phyloP scores from a whole-genome alignment of 768 basidiomycete species.

The Lactarius sp. region DNA sequence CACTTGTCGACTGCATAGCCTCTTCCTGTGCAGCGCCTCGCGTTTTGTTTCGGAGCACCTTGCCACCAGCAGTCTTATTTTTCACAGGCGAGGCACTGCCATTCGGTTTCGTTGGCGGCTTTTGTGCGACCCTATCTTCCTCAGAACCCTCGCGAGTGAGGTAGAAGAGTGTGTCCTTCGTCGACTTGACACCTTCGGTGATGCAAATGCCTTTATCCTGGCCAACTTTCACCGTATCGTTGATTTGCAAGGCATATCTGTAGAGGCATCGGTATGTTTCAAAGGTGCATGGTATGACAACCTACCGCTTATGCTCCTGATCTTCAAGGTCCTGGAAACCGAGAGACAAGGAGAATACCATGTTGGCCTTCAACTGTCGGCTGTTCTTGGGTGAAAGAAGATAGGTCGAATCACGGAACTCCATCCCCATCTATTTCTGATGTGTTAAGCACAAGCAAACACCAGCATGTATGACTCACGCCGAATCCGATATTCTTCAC shows the following conservation, averaged over 20 bases:
- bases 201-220: constrained; percentile 59
- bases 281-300: not conserved
- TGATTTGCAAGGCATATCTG: constrained; percentile 84
- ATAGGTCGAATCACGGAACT: constrained; percentile 88
- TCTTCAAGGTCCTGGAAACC: constrained; percentile 84
- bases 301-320: constrained; percentile 70
- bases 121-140: constrained; percentile 52
- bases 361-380: constrained; percentile 64
- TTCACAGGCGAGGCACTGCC: constrained; percentile 60
- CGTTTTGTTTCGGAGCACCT: constrained; percentile 87
- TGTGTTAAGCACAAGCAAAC: not conserved
- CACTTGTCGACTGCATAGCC: constrained; percentile 66
- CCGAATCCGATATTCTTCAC: constrained; percentile 89
- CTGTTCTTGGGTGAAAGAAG: constrained; percentile 77
- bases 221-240: constrained; percentile 82
- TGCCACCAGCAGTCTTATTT: constrained; percentile 72
- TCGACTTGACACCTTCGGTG: constrained; percentile 78
- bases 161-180: constrained; percentile 89
- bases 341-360: constrained; percentile 81
- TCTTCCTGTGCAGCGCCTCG: constrained; percentile 85
- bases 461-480: constrained; percentile 42
- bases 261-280: not conserved
- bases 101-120: constrained; percentile 54
- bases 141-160: constrained; percentile 56
- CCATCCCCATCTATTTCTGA: constrained; percentile 75